These are phyloP conservation scores for Penicillium tannophilum DNA, from an alignment of 495 filamentous ascomycete species.

Conservation along the genomic window DNA sequence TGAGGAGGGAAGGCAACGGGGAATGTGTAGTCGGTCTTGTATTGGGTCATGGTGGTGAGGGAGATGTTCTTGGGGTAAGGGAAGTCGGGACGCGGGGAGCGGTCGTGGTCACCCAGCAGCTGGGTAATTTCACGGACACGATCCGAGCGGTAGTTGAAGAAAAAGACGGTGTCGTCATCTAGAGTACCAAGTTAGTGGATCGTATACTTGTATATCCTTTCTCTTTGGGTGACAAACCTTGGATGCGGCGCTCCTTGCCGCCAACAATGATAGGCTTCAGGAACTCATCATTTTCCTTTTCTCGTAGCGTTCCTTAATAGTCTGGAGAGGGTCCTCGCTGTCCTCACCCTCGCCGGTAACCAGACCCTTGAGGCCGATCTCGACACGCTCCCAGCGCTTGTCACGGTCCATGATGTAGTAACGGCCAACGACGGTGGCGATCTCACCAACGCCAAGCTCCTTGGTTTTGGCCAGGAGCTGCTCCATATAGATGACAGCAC, in stretches of 20 bases:
- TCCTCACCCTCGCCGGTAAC: conserved; percentile 83
- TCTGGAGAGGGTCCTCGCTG: conserved; percentile 79
- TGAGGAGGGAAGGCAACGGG: conserved; percentile 92
- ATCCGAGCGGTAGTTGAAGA: conserved; percentile 99
- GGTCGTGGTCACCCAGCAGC: conserved; percentile 87
- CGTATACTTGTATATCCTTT: neutral
- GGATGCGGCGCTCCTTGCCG: conserved; percentile 78
- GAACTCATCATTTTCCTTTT: conserved; percentile 95
- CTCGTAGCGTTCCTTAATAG: conserved; percentile 83
- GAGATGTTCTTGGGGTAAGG: conserved; percentile 90
- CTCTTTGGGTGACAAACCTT: conserved; percentile 58
- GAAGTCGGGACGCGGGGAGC: conserved; percentile 86
- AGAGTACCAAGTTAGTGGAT: conserved; percentile 15
- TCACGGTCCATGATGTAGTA: conserved; percentile 99
- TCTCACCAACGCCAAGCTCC: conserved; percentile 81
- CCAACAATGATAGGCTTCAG: conserved; percentile 95
- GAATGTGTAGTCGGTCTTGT: conserved; percentile 95
- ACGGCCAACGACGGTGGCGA: conserved; percentile 92
- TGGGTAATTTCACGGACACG: conserved; percentile 97
- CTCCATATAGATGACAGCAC: conserved; percentile 81
- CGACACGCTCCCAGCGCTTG: conserved; percentile 96
- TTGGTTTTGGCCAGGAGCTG: conserved; percentile 74
- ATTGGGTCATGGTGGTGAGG: conserved; percentile 97
- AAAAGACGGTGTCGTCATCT: conserved; percentile 95
- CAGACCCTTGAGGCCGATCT: conserved; percentile 85